Evolutionary conservation across 2,329 filamentous ascomycete species (phyloP), one percentile per base, ranked within the genome.

Genomic region (Nannizziopsis barbatae): DNA sequence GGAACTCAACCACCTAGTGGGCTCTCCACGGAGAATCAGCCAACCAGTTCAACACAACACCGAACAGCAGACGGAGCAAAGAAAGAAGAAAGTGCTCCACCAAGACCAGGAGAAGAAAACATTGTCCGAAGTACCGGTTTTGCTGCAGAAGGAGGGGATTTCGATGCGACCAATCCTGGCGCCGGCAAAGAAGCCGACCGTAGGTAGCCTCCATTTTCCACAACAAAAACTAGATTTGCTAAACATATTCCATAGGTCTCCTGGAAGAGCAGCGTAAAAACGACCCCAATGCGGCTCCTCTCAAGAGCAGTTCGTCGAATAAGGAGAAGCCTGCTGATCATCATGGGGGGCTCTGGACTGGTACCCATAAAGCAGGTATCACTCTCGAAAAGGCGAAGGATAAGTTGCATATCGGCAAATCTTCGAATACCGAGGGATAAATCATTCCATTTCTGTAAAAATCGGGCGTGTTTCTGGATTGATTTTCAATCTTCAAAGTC

Each of bases 121-220:
- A 75, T 75, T 50, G 71, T 81, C 53, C 76, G 74, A 63, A 74
- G 72, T 17, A 73, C 71, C 0, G 81, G 81, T 0, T 61, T 83
- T 22, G 65, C 69, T 31, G 77, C 79, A 12, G 80, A 86, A 35
- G 81, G 81, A 0, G 81, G 81, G 17, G 46, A 57, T 43, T 57
- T 57, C 36, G 55, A 57, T 47, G 65, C 64, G 1, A 58, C 57
- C 6, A 75, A 75, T 51, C 75, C 80, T 0, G 81, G 81, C 9
- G 82, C 82, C 9, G 80, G 79, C 2, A 67, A 64, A 32, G 82
- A 86, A 62, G 81, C 81, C 52, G 79, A 83, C 55, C 74, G 82
- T 81, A 63, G 58, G 67, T 63, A 27, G 45, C 30, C 35, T 18
- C 8, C 10, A 35, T 35, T 27, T 11, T 5, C 6, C 5, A 8